Evolutionary conservation across 2,329 filamentous ascomycete species (phyloP), one percentile per base, ranked within the genome.

Genomic region (Pestalotiopsis sp.): DNA sequence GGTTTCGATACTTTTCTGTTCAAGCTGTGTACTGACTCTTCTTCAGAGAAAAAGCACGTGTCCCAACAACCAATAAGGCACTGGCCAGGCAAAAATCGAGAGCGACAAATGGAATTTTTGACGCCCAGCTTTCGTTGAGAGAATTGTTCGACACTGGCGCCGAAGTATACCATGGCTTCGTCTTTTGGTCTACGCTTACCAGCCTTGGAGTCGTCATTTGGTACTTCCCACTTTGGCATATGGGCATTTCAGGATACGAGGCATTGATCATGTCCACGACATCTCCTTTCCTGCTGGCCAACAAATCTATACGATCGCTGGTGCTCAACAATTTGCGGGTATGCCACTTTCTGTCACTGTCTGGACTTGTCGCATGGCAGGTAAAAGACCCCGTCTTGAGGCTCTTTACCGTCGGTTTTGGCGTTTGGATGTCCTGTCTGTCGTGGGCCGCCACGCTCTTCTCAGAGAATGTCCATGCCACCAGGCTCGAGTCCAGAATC

Each of bases 161-260:
- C 49, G 93, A 98, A 83, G 88, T 97, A 66, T 98, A 98, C 81
- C 94, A 95, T 81, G 96, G 95, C 69, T 98, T 95, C 78, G 90
- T 96, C 68, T 98, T 98, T 82, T 99, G 96, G 96, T 94, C 95
- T 11, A 92, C 95, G 78, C 84, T 98, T 72, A 99, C 96, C 69
- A 94, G 94, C 70, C 85, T 99, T 66, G 95, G 94, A 31, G 85
- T 99, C 59, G 86, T 93, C 57, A 92, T 99, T 59, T 99, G 96
- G 96, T 99, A 97, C 81, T 99, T 99, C 79, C 96, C 96, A 14
- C 88, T 99, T 12, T 99, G 96, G 96, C 90, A 98, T 79, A 99
- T 99, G 96, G 96, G 96, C 36, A 97, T 99, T 70, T 98, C 95
- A 4, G 96, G 96, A 71, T 99, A 96, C 78, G 96, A 99, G 82